phyloP scores from a whole-genome alignment of 176 grass and related monocot species.

The Olyra latifolia region DNA sequence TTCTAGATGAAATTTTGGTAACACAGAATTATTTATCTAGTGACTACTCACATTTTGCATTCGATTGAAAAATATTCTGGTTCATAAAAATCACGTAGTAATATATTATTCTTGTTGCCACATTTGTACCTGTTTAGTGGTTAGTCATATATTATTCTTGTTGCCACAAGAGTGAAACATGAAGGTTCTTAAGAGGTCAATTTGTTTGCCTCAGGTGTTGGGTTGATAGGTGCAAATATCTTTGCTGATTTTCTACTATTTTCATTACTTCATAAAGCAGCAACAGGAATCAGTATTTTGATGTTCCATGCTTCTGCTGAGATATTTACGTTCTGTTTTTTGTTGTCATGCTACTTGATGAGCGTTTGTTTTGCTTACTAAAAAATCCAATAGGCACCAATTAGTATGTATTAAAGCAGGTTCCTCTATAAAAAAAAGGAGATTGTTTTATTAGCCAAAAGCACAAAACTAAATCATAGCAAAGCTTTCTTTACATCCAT shows the following conservation, averaged over 20 bases:
- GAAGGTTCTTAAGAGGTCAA: constrained; percentile 15
- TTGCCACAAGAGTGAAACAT: constrained; percentile 14
- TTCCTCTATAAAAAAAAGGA: not conserved
- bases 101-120: not conserved
- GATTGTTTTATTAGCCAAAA: not conserved
- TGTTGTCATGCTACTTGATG: not conserved
- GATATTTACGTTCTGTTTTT: constrained; percentile 12
- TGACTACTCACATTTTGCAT: not conserved
- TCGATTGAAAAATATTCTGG: not conserved
- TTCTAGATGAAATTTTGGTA: not conserved
- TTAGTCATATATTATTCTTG: not conserved
- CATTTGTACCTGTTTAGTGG: too few species aligned
- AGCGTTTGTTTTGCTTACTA: not conserved
- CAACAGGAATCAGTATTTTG: not conserved
- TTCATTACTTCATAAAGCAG: not conserved
- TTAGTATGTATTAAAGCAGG: constrained; percentile 1
- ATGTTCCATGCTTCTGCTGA: not conserved
- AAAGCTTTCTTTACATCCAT: not conserved
- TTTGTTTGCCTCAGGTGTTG: constrained; percentile 24
- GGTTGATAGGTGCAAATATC: constrained; percentile 29
- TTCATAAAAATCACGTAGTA: not conserved
- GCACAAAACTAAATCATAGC: not conserved
- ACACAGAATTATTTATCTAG: not conserved
- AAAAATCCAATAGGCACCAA: not conserved
- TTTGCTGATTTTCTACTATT: constrained; percentile 24